These are phyloP conservation scores for Bruguiera hainesii DNA, from an alignment of 441 rosid genomes.

Conservation along the genomic window DNA sequence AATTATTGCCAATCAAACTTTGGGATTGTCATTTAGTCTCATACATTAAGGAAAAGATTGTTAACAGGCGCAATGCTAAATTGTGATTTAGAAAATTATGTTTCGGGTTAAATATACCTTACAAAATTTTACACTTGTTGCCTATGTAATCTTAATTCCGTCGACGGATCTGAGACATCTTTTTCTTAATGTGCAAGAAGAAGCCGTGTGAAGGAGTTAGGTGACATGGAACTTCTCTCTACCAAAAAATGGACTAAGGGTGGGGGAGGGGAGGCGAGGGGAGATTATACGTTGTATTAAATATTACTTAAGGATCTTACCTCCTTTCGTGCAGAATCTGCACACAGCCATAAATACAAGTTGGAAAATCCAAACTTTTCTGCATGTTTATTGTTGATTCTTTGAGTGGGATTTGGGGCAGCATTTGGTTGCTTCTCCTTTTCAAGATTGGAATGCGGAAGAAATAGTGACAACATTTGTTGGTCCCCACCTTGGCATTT, in stretches of 20 bases:
- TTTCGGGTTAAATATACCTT: too few species aligned
- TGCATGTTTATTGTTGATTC: neutral
- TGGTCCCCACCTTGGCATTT: conserved; percentile 22
- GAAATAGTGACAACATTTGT: conserved; percentile 8
- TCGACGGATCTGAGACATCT: conserved; percentile 7
- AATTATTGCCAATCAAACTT: too few species aligned
- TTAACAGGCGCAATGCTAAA: too few species aligned
- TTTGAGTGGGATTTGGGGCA: conserved; percentile 10
- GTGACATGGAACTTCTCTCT: conserved; percentile 15
- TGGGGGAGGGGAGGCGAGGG: neutral
- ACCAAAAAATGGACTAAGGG: conserved; percentile 19
- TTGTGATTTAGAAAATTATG: too few species aligned
- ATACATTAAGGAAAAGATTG: too few species aligned
- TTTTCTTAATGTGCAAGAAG: neutral
- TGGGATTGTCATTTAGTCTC: too few species aligned
- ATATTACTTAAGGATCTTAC: conserved; percentile 17
- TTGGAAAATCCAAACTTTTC: neutral
- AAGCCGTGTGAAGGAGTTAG: conserved; percentile 26
- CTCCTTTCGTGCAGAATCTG: conserved; percentile 19
- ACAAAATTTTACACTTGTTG: too few species aligned
- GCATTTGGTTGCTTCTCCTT: conserved; percentile 19
- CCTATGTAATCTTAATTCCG: too few species aligned
- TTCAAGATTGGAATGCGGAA: conserved; percentile 13
- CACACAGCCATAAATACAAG: conserved; percentile 2
- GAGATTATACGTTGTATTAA: neutral